Percentiles rank a stretch among this genome's conserved stretches.
Evolutionary conservation across 331 rosid genomes (phyloP).

Genomic region (Pyrus hybrid): DNA sequence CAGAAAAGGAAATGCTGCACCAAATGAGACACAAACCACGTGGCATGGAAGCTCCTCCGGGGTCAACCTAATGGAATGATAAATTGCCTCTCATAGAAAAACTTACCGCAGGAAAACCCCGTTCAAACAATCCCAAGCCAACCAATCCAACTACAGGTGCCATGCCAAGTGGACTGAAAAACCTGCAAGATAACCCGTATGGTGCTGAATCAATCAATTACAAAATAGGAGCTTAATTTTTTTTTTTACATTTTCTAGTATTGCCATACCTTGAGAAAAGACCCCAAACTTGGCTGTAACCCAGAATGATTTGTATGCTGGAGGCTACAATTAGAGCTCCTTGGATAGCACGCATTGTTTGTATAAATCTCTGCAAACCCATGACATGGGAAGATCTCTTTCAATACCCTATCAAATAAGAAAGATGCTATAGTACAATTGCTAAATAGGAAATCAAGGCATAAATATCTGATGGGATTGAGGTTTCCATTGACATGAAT

Average conservation of each 20-base stretch:
- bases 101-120: constrained; percentile 82
- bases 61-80: background rate
- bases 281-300: constrained; percentile 99
- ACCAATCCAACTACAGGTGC: constrained; percentile 98
- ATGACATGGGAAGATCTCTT: constrained; percentile 74
- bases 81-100: background rate
- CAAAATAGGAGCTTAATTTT: background rate
- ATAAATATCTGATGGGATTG: constrained; percentile 15
- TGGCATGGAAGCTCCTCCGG: background rate
- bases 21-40: background rate
- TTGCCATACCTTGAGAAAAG: constrained; percentile 69
- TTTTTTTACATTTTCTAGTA: background rate
- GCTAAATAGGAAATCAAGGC: constrained; percentile 17
- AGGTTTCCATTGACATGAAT: constrained; percentile 7
- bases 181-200: constrained; percentile 41
- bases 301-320: constrained; percentile 84
- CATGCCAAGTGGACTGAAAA: constrained; percentile 98
- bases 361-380: constrained; percentile 97
- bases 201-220: constrained; percentile 8
- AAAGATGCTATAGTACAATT: constrained; percentile 40
- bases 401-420: constrained; percentile 80
- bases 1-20: background rate
- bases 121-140: constrained; percentile 82
- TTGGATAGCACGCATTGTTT: constrained; percentile 94
- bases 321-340: constrained; percentile 96